A percentile compares a stretch with the other conserved stretches of the same genome.
phyloP scores from a whole-genome alignment of 1,284 basidiomycete species.

The Ganoderma lucidum region DNA sequence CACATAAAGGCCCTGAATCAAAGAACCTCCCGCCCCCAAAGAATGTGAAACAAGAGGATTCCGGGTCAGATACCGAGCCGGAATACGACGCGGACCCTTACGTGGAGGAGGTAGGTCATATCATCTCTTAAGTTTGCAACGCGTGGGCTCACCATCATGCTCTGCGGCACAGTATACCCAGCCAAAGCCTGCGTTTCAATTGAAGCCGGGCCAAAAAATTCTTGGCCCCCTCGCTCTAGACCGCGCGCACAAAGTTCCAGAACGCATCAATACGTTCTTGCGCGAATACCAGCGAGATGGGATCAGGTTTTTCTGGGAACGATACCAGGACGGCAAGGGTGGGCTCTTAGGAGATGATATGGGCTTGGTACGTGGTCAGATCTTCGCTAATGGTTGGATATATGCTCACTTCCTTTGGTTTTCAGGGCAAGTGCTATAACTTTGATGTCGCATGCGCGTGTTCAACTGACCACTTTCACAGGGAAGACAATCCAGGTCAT shows the following conservation, averaged over 20 bases:
- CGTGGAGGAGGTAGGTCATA: slow-evolving; percentile 17
- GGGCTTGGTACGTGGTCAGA: slow-evolving; percentile 69
- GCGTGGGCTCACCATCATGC: background rate
- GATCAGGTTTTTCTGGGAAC: slow-evolving; percentile 75
- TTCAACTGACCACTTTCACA: slow-evolving; percentile 11
- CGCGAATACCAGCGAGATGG: slow-evolving; percentile 89
- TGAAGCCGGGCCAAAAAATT: slow-evolving; percentile 50
- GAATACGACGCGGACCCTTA: slow-evolving; percentile 28
- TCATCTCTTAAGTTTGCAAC: background rate
- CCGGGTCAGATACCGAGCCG: slow-evolving; percentile 34
- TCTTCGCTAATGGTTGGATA: background rate
- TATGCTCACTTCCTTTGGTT: background rate
- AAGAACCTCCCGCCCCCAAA: background rate
- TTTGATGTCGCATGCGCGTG: background rate
- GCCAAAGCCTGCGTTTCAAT: slow-evolving; percentile 62
- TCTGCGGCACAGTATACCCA: slow-evolving; percentile 19
- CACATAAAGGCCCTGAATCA: background rate
- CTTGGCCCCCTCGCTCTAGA: slow-evolving; percentile 47
- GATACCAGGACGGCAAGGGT: slow-evolving; percentile 69
- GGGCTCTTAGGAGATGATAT: slow-evolving; percentile 90
- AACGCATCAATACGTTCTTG: slow-evolving; percentile 79
- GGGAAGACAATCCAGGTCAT: slow-evolving; percentile 93
- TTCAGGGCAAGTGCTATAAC: slow-evolving; percentile 13
- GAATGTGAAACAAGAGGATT: slow-evolving; percentile 13
- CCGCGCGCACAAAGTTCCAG: slow-evolving; percentile 61